Evolutionary conservation across 2,329 filamentous ascomycete genomes (phyloP).

Genomic region (Sporothrix variecibatus): DNA sequence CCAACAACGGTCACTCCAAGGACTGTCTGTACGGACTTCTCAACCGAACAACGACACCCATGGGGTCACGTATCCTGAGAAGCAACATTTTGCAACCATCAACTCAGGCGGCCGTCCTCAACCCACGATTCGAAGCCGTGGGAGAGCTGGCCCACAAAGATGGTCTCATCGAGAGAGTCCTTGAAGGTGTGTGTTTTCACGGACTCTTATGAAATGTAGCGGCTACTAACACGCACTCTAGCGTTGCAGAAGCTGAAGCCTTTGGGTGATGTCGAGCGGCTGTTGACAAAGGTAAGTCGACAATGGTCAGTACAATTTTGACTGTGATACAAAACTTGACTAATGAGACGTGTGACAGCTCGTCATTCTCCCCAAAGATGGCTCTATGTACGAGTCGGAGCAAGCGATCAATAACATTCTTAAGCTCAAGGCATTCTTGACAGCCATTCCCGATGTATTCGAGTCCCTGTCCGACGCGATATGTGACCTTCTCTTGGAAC

Average conservation of each 20-base stretch:
- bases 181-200: slow-evolving; percentile 56
- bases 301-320: neutral
- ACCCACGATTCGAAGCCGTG: slow-evolving; percentile 75
- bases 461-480: slow-evolving; percentile 66
- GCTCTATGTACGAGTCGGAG: slow-evolving; percentile 68
- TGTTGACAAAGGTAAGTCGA: slow-evolving; percentile 66
- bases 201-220: neutral
- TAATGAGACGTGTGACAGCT: slow-evolving; percentile 51
- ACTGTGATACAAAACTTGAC: neutral
- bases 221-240: rapidly evolving
- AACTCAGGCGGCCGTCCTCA: slow-evolving; percentile 67
- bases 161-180: slow-evolving; percentile 77
- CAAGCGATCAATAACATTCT: slow-evolving; percentile 85
- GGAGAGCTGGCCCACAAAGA: slow-evolving; percentile 80
- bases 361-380: slow-evolving; percentile 69
- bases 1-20: slow-evolving; percentile 74
- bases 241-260: slow-evolving; percentile 50
- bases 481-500: slow-evolving; percentile 65
- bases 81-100: slow-evolving; percentile 88
- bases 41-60: slow-evolving; percentile 82
- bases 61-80: slow-evolving; percentile 81
- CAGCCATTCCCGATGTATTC: slow-evolving; percentile 65
- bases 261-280: slow-evolving; percentile 77
- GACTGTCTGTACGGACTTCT: slow-evolving; percentile 82
- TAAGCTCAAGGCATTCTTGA: slow-evolving; percentile 79